phyloP scores from a whole-genome alignment of 2,329 filamentous ascomycete genomes.

The Penicillium frequentans region DNA sequence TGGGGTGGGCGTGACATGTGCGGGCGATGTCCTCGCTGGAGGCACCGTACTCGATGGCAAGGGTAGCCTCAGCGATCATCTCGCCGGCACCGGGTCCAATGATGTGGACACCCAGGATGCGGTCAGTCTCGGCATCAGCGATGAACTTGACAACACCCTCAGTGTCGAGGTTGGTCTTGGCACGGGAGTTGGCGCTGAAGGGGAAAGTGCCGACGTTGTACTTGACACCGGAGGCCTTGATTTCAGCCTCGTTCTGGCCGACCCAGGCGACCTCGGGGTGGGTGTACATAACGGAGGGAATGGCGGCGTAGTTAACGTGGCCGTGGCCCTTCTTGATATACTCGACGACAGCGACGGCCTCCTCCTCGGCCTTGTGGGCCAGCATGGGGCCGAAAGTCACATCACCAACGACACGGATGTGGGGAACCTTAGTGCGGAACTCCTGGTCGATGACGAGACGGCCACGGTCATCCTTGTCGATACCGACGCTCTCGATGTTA shows the following conservation, averaged over 20 bases:
- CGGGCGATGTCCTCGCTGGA: conserved; percentile 91
- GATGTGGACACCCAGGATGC: conserved; percentile 94
- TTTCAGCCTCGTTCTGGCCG: conserved; percentile 92
- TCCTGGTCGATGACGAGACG: conserved; percentile 97
- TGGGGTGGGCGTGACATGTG: conserved; percentile 96
- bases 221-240: conserved; percentile 85
- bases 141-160: conserved; percentile 98
- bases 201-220: conserved; percentile 95
- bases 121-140: conserved; percentile 92
- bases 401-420: conserved; percentile 96
- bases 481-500: conserved; percentile 86
- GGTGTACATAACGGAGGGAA: conserved; percentile 99
- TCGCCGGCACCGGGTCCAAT: conserved; percentile 94
- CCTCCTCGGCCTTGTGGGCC: conserved; percentile 98
- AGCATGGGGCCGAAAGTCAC: conserved; percentile 98
- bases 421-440: conserved; percentile 95
- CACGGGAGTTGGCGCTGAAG: conserved; percentile 96
- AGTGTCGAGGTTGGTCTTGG: conserved; percentile 97
- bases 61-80: conserved; percentile 97
- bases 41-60: conserved; percentile 95
- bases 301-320: conserved; percentile 98
- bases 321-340: conserved; percentile 98
- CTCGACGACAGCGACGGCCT: conserved; percentile 90
- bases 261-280: conserved; percentile 99
- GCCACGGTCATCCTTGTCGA: conserved; percentile 75